Conservation (phyloP, 805 yeast genomes). For the Suhomyces prunicola region DNA sequence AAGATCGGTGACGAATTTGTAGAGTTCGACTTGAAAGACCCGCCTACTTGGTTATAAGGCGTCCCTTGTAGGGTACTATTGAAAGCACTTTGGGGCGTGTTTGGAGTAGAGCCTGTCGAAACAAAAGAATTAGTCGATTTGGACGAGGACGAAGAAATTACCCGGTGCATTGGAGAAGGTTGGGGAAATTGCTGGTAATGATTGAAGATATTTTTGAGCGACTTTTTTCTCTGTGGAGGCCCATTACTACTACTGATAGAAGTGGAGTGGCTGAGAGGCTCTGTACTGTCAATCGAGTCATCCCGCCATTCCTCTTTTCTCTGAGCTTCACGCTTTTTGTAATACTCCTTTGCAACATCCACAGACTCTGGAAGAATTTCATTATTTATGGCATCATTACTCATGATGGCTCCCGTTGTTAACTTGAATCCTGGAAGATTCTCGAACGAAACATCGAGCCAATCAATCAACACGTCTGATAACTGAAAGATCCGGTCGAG, state of each 20-base stretch:
- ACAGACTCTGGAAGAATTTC: slow-evolving; percentile 16
- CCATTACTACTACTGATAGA: background rate
- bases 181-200: slow-evolving; percentile 24
- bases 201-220: slow-evolving; percentile 28
- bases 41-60: background rate
- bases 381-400: slow-evolving; percentile 21
- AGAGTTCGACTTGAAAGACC: background rate
- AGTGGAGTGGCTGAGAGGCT: background rate
- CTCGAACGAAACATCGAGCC: slow-evolving; percentile 25
- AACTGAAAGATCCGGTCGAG: slow-evolving; percentile 28
- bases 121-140: background rate
- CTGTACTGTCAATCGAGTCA: slow-evolving; percentile 3
- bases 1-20: slow-evolving; percentile 8
- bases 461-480: slow-evolving; percentile 23
- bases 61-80: background rate
- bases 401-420: slow-evolving; percentile 9
- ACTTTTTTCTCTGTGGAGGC: slow-evolving; percentile 19
- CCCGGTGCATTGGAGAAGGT: slow-evolving; percentile 6
- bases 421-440: slow-evolving; percentile 26
- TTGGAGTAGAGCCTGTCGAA: background rate
- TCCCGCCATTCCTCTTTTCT: slow-evolving; percentile 2
- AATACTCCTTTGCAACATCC: slow-evolving; percentile 11
- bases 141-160: slow-evolving; percentile 9
- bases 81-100: slow-evolving; percentile 7
- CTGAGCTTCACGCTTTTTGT: background rate